Evolutionary conservation across 2,329 filamentous ascomycete species (phyloP), one percentile per base, ranked within the genome.

Genomic region (Stemphylium lycopersici): DNA sequence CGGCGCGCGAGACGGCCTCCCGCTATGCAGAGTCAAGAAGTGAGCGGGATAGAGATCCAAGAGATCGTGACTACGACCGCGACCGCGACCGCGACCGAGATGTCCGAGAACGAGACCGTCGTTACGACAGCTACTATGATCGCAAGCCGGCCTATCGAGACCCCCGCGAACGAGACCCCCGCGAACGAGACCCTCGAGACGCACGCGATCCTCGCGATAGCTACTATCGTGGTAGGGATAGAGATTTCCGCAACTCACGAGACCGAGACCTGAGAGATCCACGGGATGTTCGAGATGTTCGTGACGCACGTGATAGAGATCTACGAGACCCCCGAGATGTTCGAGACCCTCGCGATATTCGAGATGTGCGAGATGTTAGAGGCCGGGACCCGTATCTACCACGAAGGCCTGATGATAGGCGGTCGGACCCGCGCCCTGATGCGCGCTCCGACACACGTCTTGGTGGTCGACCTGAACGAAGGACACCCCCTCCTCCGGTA

Each of bases 91-190:
- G 59, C 3, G 62, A 80, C 29, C 76, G 78, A 16, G 79, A 80
- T 18, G 62, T 62, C 46, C 75, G 76, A 41, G 79, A 80, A 22
- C 71, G 78, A 40, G 77, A 79, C 24, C 64, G 70, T 46, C 64
- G 69, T 18, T 68, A 65, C 36, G 66, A 65, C 12, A 56, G 65
- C 34, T 63, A 66, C 36, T 62, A 65, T 33, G 66, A 71, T 40
- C 59, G 67, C 41, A 66, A 67, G 15, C 57, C 62, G 13, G 52
- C 59, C n/a, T 69, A 74, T 33, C 58, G 67, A 46, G 69, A 70
- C 41, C 56, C 55, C n/a, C 66, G 67, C 22, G 68, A 70, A 36
- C 56, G 66, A 51, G 64, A 70, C 33, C 44, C 40, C 10, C 58
- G 54, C n/a, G 68, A 70, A 36, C 56, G 66, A 51, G 64, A 70